A percentile compares a stretch with the other conserved stretches of the same genome.
Conservation (phyloP, 352 stramenopile species). For the Pythium apleroticum region DNA sequence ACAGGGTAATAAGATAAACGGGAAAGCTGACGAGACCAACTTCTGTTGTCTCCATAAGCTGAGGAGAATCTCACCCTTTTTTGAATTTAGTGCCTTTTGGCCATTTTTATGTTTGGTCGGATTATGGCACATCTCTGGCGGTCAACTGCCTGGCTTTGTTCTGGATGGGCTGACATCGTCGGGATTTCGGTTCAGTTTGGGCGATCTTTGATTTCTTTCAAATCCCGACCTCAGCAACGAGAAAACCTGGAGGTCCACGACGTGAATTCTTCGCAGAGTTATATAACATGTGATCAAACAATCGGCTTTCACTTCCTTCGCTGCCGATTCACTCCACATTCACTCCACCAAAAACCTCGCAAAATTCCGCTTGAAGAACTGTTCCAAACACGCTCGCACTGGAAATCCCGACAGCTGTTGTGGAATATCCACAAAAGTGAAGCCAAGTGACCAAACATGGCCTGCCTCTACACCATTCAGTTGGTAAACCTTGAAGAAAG, state of each 20-base stretch:
- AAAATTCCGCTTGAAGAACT: not conserved
- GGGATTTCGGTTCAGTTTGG: not conserved
- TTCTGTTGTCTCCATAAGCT: no score
- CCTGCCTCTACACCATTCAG: not conserved
- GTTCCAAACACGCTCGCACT: not conserved
- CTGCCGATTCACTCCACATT: no score
- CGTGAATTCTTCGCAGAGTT: no score
- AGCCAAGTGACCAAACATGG: not conserved
- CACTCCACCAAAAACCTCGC: not conserved
- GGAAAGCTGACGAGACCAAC: no score
- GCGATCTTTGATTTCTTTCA: not conserved
- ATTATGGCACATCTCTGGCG: not conserved
- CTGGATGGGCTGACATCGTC: not conserved
- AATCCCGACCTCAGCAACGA: not conserved
- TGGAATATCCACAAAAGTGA: conserved; percentile 1
- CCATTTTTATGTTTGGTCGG: not conserved
- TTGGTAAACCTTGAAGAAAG: not conserved
- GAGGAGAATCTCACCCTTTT: not conserved
- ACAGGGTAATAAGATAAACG: no score
- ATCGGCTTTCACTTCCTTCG: no score
- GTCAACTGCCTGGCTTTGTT: not conserved
- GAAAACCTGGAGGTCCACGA: no score
- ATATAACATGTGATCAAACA: no score
- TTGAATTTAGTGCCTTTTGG: not conserved
- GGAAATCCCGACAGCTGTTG: not conserved